Conservation (phyloP, 805 yeast species). For the Candida stauntonica region DNA sequence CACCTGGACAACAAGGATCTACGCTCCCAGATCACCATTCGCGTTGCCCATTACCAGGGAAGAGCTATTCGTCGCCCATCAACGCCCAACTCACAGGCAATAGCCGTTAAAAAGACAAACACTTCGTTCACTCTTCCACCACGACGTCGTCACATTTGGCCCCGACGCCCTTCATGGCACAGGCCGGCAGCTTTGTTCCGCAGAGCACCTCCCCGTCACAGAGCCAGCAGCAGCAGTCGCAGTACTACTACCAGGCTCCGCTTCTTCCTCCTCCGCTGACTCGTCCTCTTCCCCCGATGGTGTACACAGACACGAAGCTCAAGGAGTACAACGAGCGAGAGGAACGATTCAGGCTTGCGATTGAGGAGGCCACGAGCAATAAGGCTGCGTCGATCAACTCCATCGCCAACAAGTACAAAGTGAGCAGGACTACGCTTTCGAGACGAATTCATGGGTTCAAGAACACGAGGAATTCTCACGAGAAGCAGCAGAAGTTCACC, state of each 20-base stretch:
- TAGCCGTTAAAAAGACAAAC: no score
- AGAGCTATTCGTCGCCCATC: background rate
- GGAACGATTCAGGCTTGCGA: constrained; percentile 26
- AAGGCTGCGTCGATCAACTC: constrained; percentile 27
- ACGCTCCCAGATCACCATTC: background rate
- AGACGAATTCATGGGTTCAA: constrained; percentile 29
- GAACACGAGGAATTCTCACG: constrained; percentile 28
- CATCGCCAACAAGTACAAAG: constrained; percentile 27
- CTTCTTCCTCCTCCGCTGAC: constrained; percentile 9
- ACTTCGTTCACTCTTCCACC: no score
- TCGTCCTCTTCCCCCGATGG: constrained; percentile 12
- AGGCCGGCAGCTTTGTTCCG: background rate
- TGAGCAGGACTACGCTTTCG: constrained; percentile 26
- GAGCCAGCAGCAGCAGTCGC: background rate
- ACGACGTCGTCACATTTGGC: constrained; percentile 6
- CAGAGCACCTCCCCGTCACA: background rate
- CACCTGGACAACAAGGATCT: no score
- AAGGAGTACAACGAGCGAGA: constrained; percentile 29
- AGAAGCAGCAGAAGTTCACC: constrained; percentile 29
- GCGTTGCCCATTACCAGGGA: background rate
- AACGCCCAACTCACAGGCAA: background rate
- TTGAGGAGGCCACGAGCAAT: constrained; percentile 26
- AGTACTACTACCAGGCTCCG: constrained; percentile 3
- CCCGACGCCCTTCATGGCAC: constrained; percentile 7
- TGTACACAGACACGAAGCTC: constrained; percentile 27